Evolutionary conservation across 352 stramenopile species (phyloP).

Genomic region (Pythium pectinolyticum): DNA sequence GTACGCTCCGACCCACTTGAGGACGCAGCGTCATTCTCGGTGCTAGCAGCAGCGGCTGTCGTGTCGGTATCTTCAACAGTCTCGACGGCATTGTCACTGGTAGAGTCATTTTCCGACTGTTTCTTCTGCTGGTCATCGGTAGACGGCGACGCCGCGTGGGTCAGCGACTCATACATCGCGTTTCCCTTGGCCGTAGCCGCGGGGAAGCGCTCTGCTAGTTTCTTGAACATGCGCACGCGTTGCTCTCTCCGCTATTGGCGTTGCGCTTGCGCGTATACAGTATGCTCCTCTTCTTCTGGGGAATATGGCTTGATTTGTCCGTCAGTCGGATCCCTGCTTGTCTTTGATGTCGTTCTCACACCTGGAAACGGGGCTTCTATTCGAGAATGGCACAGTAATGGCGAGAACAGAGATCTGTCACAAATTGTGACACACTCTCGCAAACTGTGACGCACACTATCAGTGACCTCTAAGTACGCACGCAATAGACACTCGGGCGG

Average conservation of each 20-base stretch:
- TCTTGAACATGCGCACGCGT: constrained; percentile 72
- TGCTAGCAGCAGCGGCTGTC: background rate
- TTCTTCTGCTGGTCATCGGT: constrained; percentile 27
- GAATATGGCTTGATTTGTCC: no score
- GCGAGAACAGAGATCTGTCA: no score
- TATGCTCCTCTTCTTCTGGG: background rate
- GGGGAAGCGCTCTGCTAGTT: constrained; percentile 74
- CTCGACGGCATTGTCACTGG: constrained; percentile 9
- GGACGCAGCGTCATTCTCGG: background rate
- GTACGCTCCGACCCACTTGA: constrained; percentile 1
- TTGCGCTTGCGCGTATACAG: background rate
- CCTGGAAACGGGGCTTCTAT: background rate
- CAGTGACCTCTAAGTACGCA: background rate
- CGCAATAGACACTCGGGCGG: no score
- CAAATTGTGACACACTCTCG: no score
- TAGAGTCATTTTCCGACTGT: constrained; percentile 11
- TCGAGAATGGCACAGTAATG: background rate
- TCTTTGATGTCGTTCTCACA: constrained; percentile 2
- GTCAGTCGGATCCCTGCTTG: no score
- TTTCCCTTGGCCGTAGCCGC: constrained; percentile 53
- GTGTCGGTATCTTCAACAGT: constrained; percentile 1
- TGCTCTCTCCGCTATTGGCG: background rate
- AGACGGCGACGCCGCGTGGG: constrained; percentile 34
- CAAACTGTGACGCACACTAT: no score
- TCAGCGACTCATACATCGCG: constrained; percentile 57